phyloP scores from a whole-genome alignment of 495 filamentous ascomycete genomes.

The Delitschia confertaspora region DNA sequence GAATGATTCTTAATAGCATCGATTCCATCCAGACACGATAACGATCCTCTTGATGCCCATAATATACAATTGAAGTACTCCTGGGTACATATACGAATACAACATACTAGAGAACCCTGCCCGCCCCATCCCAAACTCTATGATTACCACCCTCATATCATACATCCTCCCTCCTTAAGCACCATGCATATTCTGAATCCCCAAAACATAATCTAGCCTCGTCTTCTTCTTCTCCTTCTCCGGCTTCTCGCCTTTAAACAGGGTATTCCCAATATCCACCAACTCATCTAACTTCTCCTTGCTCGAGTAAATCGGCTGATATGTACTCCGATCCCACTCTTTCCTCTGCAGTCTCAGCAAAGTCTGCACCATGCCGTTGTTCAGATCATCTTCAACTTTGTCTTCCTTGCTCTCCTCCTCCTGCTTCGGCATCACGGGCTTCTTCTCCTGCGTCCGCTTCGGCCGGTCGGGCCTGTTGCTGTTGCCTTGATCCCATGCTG shows the following conservation, averaged over 20 bases:
- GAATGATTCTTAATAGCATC: too few relatives aligned
- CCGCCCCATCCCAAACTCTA: too few relatives aligned
- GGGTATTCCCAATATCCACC: conserved; percentile 6
- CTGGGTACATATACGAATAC: too few relatives aligned
- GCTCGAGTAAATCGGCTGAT: conserved; percentile 14
- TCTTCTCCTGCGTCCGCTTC: neutral
- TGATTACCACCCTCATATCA: too few relatives aligned
- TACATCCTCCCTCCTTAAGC: too few relatives aligned
- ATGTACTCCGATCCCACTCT: conserved; percentile 19
- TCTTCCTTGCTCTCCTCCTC: neutral
- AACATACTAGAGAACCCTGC: too few relatives aligned
- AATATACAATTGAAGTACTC: too few relatives aligned
- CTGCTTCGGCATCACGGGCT: too few relatives aligned
- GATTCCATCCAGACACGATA: too few relatives aligned
- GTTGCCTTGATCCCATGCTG: neutral
- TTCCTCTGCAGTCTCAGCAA: conserved; percentile 16
- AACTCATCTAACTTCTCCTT: conserved; percentile 7
- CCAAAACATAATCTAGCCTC: conserved; percentile 7
- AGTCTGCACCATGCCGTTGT: conserved; percentile 19
- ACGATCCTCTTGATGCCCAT: too few relatives aligned
- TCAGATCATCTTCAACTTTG: conserved; percentile 8
- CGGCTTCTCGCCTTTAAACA: conserved; percentile 16
- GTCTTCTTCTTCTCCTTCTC: conserved; percentile 2
- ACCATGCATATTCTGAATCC: conserved; percentile 15
- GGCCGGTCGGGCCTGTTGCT: neutral